A percentile compares a stretch with the other conserved stretches of the same genome.
Conservation (phyloP, 371 early-diverging fungal genomes). For the Apophysomyces sp. region DNA sequence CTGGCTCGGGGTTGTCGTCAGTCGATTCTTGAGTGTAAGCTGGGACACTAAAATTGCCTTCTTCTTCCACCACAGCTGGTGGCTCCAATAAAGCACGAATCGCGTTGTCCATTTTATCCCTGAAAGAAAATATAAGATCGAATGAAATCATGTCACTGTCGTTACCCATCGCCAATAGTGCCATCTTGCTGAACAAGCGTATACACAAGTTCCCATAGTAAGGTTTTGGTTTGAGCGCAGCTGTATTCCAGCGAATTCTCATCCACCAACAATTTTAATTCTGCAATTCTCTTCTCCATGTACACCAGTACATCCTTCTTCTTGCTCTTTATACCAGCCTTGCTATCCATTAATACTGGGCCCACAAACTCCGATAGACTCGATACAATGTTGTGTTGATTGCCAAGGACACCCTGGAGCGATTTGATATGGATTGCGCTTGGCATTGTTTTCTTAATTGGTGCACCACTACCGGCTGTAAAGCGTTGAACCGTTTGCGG, state of each 20-base stretch:
- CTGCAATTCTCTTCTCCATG: slow-evolving; percentile 49
- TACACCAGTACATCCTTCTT: slow-evolving; percentile 66
- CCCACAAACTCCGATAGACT: slow-evolving; percentile 45
- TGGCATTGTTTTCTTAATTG: slow-evolving; percentile 57
- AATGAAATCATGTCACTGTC: not conserved
- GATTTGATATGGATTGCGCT: slow-evolving; percentile 54
- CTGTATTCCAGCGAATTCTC: slow-evolving; percentile 27
- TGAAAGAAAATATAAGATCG: slow-evolving; percentile 8
- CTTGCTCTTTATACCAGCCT: slow-evolving; percentile 55
- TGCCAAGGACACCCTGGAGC: slow-evolving; percentile 39
- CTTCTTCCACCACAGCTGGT: slow-evolving; percentile 6
- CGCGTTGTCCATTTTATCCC: slow-evolving; percentile 57
- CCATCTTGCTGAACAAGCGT: slow-evolving; percentile 70
- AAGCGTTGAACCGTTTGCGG: slow-evolving; percentile 75
- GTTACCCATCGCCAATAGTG: slow-evolving; percentile 64
- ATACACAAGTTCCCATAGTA: slow-evolving; percentile 68
- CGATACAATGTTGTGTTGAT: slow-evolving; percentile 18
- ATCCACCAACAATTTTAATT: slow-evolving; percentile 28
- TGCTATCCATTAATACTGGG: slow-evolving; percentile 61
- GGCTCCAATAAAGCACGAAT: slow-evolving; percentile 49
- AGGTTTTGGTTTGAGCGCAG: slow-evolving; percentile 24
- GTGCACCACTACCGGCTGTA: slow-evolving; percentile 35
- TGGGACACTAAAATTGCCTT: slow-evolving; percentile 38
- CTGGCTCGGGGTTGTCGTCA: slow-evolving; percentile 7
- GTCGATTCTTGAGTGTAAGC: slow-evolving; percentile 27